Conservation (phyloP, 345 rosid genomes). For the Eucalyptus polybractea region DNA sequence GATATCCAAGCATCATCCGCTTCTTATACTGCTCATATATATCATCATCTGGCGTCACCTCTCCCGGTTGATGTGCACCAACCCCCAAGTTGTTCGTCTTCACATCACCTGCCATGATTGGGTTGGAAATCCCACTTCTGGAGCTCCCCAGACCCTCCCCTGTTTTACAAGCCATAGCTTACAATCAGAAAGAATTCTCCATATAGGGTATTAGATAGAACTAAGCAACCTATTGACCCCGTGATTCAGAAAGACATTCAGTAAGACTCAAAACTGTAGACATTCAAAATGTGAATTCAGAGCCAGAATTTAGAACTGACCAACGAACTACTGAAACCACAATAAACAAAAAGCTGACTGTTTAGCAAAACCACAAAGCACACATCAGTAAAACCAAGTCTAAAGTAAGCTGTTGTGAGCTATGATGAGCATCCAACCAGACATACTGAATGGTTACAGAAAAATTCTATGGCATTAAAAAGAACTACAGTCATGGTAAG, state of each 20-base stretch:
- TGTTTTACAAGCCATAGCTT: constrained; percentile 6
- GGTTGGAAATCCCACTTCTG: constrained; percentile 83
- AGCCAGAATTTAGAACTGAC: not conserved
- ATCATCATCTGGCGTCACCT: constrained; percentile 86
- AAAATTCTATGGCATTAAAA: not conserved
- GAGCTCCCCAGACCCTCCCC: constrained; percentile 99
- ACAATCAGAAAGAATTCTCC: not conserved
- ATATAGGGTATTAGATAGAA: not conserved
- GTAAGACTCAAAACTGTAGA: not conserved
- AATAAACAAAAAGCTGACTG: not conserved
- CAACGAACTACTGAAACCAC: not conserved
- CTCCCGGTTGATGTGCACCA: constrained; percentile 91
- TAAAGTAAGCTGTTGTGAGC: not conserved
- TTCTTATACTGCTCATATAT: constrained; percentile 98
- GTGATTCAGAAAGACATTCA: not conserved
- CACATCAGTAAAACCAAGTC: not conserved
- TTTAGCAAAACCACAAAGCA: not conserved
- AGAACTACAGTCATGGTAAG: not conserved
- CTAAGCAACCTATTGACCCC: not conserved
- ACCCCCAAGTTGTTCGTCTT: constrained; percentile 89
- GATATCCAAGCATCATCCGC: constrained; percentile 99
- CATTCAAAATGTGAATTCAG: not conserved
- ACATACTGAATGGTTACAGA: not conserved
- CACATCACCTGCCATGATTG: constrained; percentile 78
- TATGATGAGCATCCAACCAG: not conserved